Evolutionary conservation across 208 protist genomes (phyloP).

Genomic region (Crithidia expoeki): DNA sequence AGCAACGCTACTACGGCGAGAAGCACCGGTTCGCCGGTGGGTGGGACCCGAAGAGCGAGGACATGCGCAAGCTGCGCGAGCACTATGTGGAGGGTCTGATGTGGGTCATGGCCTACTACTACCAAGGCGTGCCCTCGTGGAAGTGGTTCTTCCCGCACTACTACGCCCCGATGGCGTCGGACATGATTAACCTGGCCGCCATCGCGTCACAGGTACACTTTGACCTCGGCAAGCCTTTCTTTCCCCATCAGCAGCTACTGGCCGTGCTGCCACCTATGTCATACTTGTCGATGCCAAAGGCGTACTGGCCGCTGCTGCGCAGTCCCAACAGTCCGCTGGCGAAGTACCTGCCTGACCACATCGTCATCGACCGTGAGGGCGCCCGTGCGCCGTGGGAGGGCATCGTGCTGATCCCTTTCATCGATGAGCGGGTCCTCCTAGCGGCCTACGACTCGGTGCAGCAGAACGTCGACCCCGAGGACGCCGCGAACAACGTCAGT

Average conservation of each 20-base stretch:
- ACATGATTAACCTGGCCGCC: constrained; percentile 81
- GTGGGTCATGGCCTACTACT: constrained; percentile 93
- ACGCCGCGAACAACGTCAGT: constrained; percentile 68
- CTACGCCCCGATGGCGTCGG: constrained; percentile 92
- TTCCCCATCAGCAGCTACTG: constrained; percentile 97
- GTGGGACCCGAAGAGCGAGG: constrained; percentile 60
- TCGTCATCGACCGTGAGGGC: constrained; percentile 90
- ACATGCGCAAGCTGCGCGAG: constrained; percentile 70
- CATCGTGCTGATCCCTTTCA: constrained; percentile 93
- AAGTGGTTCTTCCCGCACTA: constrained; percentile 94
- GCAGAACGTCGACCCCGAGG: constrained; percentile 61
- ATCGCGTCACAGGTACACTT: constrained; percentile 66
- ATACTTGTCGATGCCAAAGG: constrained; percentile 86
- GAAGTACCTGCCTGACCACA: constrained; percentile 83
- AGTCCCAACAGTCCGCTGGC: constrained; percentile 73
- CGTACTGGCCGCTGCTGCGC: constrained; percentile 86
- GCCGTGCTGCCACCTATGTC: constrained; percentile 97
- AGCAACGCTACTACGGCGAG: constrained; percentile 83
- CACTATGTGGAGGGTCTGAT: constrained; percentile 90
- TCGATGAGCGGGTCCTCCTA: constrained; percentile 79
- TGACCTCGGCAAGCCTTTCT: constrained; percentile 78
- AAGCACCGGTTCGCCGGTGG: constrained; percentile 86
- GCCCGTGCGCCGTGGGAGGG: constrained; percentile 90
- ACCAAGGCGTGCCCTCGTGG: constrained; percentile 88
- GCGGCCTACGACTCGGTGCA: constrained; percentile 83